These are phyloP conservation scores for Pseudohyphozyma bogoriensis DNA, from an alignment of 768 basidiomycete genomes.

Conservation along the genomic window DNA sequence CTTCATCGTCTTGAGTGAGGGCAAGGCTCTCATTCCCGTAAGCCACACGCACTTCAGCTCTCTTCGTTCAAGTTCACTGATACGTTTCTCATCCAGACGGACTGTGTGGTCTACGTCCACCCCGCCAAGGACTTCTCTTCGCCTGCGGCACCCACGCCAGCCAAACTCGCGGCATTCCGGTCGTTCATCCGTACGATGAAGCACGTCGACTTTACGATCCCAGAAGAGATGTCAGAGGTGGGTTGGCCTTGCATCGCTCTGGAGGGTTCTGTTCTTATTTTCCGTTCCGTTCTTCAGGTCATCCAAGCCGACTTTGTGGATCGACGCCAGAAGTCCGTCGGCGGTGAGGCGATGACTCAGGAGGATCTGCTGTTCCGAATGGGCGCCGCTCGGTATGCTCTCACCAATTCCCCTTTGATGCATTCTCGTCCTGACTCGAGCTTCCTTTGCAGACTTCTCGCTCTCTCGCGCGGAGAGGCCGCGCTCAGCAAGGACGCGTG, in stretches of 20 bases:
- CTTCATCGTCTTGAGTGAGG: slow-evolving; percentile 31
- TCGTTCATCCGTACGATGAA: slow-evolving; percentile 13
- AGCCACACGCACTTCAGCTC: not conserved
- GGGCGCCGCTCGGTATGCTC: slow-evolving; percentile 27
- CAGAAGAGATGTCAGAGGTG: slow-evolving; percentile 29
- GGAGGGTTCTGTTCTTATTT: not conserved
- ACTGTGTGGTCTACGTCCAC: slow-evolving; percentile 31
- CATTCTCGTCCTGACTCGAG: not conserved
- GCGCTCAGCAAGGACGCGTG: slow-evolving; percentile 27
- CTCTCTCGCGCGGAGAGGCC: slow-evolving; percentile 23
- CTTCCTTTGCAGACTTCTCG: slow-evolving; percentile 26
- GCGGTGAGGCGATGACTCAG: slow-evolving; percentile 29
- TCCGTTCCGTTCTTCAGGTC: slow-evolving; percentile 3
- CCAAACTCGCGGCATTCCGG: slow-evolving; percentile 27
- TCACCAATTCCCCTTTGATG: not conserved
- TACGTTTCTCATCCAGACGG: slow-evolving; percentile 7
- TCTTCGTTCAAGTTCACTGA: too few species aligned
- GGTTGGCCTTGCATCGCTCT: not conserved
- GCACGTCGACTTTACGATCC: slow-evolving; percentile 20
- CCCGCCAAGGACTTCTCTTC: not conserved
- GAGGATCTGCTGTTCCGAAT: slow-evolving; percentile 35
- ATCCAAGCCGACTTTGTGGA: slow-evolving; percentile 34
- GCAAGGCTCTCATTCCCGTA: slow-evolving; percentile 33
- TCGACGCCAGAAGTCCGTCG: slow-evolving; percentile 23
- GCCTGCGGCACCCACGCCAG: not conserved